Conservation (phyloP, 148 eudicot genomes). For the Suaeda aralocaspica region DNA sequence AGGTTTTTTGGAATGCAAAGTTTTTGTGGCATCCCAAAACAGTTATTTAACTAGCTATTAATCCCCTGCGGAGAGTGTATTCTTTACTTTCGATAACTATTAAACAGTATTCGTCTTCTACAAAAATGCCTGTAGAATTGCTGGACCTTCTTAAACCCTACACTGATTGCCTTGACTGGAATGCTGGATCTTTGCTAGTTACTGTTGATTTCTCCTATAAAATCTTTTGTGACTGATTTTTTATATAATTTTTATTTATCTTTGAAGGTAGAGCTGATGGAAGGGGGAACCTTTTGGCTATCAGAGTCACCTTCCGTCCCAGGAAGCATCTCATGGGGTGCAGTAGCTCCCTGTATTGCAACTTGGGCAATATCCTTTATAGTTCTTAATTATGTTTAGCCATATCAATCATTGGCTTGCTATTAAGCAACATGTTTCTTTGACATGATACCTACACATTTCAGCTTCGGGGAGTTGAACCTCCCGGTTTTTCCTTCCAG, state of each 20-base stretch:
- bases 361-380: constrained; percentile 98
- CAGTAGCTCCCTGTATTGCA: constrained; percentile 75
- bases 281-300: constrained; percentile 99
- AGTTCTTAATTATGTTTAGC: neutral
- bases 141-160: constrained; percentile 4
- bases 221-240: neutral
- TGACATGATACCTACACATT: constrained; percentile 81
- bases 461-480: constrained; percentile 91
- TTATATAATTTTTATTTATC: constrained; percentile 10
- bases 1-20: no score
- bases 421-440: constrained; percentile 35
- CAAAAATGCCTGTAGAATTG: neutral
- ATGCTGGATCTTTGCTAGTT: neutral
- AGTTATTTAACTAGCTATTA: no score
- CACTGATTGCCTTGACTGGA: no score
- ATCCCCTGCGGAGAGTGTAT: no score
- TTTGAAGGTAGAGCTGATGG: constrained; percentile 80
- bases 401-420: neutral
- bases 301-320: constrained; percentile 97
- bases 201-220: neutral
- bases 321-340: constrained; percentile 94
- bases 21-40: no score
- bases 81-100: no score
- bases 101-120: neutral
- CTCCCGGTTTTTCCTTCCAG: constrained; percentile 95